A percentile compares a stretch with the other conserved stretches of the same genome.
Evolutionary conservation across 139 green algal genomes (phyloP).

Genomic region (Yamagishiella unicocca): DNA sequence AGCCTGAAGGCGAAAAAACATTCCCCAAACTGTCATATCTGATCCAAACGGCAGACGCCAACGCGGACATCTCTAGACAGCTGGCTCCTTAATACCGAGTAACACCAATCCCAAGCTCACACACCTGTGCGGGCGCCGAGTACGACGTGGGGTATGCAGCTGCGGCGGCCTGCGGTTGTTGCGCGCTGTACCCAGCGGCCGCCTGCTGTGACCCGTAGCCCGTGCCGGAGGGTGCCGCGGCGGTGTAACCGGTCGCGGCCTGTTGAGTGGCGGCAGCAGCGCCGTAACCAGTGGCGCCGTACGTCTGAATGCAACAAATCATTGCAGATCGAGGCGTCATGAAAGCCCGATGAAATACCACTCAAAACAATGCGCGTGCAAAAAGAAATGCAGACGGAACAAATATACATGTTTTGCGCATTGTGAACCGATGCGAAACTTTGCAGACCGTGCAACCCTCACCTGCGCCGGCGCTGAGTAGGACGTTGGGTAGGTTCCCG

Average conservation of each 20-base stretch:
- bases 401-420: too few species aligned
- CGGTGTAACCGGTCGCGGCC: neutral
- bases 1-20: neutral
- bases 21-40: neutral
- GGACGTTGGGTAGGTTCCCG: conserved; percentile 26
- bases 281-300: neutral
- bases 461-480: conserved; percentile 33
- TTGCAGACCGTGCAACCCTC: neutral
- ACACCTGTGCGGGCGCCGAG: conserved; percentile 20
- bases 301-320: conserved; percentile 9
- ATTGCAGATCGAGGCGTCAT: too few species aligned
- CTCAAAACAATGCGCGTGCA: too few species aligned
- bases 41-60: too few species aligned
- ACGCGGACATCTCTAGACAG: neutral
- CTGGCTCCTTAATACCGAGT: too few species aligned
- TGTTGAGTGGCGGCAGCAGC: neutral
- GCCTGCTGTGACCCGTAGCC: conserved; percentile 19
- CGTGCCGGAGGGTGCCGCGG: neutral
- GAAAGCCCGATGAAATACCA: too few species aligned
- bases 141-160: neutral
- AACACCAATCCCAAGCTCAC: neutral
- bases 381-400: too few species aligned
- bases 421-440: neutral
- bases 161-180: neutral
- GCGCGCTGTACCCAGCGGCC: conserved; percentile 5